phyloP scores from a whole-genome alignment of 1,284 basidiomycete species.

The Boletus sp. region DNA sequence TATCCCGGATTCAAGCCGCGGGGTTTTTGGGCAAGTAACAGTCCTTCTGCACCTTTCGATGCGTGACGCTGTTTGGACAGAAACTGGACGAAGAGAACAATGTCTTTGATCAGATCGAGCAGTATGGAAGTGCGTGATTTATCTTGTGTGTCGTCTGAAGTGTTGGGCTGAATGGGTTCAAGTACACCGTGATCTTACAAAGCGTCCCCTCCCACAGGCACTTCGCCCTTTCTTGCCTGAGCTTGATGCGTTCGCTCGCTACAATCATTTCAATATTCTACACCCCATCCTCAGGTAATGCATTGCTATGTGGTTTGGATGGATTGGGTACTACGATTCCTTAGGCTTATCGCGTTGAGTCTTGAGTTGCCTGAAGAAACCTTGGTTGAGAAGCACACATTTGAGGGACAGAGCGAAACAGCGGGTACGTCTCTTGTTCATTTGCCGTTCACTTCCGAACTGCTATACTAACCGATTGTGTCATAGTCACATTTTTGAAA shows the following conservation, averaged over 20 bases:
- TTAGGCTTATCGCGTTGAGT: constrained; percentile 55
- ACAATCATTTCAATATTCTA: constrained; percentile 15
- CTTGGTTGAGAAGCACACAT: constrained; percentile 53
- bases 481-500: constrained; percentile 18
- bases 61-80: not conserved
- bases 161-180: not conserved
- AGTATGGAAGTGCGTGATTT: constrained; percentile 52
- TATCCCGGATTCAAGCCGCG: constrained; percentile 57
- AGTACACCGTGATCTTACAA: constrained; percentile 53
- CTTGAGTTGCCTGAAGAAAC: constrained; percentile 49
- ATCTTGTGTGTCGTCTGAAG: not conserved
- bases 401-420: constrained; percentile 6
- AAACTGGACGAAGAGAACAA: constrained; percentile 47
- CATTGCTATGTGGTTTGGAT: not conserved
- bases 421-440: constrained; percentile 2
- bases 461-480: too few relatives aligned
- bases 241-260: constrained; percentile 55
- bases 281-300: constrained; percentile 23
- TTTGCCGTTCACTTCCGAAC: too few relatives aligned
- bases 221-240: constrained; percentile 54
- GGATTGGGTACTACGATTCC: not conserved
- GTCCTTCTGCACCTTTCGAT: not conserved
- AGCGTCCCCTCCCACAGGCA: constrained; percentile 49
- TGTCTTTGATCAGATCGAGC: constrained; percentile 57
- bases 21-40: constrained; percentile 22